phyloP scores from a whole-genome alignment of 2,329 filamentous ascomycete genomes.

The Conoideocrella luteorostrata region DNA sequence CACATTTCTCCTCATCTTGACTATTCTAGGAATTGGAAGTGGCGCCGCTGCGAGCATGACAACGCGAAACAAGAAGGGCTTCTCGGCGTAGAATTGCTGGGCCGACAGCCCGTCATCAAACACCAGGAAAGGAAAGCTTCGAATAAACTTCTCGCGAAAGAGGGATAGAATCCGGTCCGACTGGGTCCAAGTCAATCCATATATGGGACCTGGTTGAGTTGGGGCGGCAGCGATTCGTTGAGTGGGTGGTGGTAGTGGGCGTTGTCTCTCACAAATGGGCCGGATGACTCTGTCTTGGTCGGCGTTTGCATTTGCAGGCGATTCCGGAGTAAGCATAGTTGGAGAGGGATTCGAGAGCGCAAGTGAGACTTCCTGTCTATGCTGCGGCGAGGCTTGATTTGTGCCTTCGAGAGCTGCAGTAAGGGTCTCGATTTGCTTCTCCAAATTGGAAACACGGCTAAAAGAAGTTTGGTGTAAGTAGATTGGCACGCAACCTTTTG shows the following conservation, averaged over 20 bases:
- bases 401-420: slow-evolving; percentile 10
- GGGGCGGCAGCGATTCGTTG: background rate
- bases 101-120: slow-evolving; percentile 24
- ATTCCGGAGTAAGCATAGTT: slow-evolving; percentile 4
- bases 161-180: slow-evolving; percentile 27
- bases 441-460: slow-evolving; percentile 20
- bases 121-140: slow-evolving; percentile 32
- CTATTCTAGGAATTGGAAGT: slow-evolving; percentile 19
- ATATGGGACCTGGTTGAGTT: slow-evolving; percentile 17
- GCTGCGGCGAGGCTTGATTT: slow-evolving; percentile 2
- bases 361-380: background rate
- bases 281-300: background rate
- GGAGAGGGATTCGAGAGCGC: slow-evolving; percentile 1
- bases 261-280: background rate
- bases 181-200: slow-evolving; percentile 33
- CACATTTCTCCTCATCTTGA: slow-evolving; percentile 35
- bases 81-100: slow-evolving; percentile 23
- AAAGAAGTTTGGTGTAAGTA: no score
- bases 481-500: background rate
- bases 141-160: slow-evolving; percentile 26
- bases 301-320: background rate
- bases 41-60: slow-evolving; percentile 31
- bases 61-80: slow-evolving; percentile 32
- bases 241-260: background rate
- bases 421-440: slow-evolving; percentile 17